Evolutionary conservation across 768 basidiomycete genomes (phyloP).

Genomic region (Hysterangium stoloniferum): DNA sequence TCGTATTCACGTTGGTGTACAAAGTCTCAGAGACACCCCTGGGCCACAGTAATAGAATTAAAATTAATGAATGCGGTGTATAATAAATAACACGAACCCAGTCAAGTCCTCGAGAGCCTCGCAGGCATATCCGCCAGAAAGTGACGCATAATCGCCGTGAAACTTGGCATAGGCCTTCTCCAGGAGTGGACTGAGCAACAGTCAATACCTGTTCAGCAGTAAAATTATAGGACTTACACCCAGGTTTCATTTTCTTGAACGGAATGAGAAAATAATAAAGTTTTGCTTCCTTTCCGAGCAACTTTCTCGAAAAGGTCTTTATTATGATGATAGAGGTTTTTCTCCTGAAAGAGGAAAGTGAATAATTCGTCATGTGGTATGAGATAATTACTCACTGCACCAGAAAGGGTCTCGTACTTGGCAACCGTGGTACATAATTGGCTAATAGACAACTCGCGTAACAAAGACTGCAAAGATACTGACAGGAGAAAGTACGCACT

Average conservation of each 20-base stretch:
- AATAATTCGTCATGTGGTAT: neutral
- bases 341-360: conserved; percentile 21
- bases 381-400: neutral
- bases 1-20: neutral
- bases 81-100: conserved; percentile 33
- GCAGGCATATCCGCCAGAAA: conserved; percentile 33
- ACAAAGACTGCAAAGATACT: neutral
- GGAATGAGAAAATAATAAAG: conserved; percentile 40
- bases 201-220: neutral
- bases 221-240: conserved; percentile 27
- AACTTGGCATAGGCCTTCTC: conserved; percentile 54
- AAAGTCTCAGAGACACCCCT: neutral
- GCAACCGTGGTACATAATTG: conserved; percentile 41
- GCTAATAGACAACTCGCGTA: conserved; percentile 21
- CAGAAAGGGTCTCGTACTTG: conserved; percentile 41
- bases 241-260: conserved; percentile 43
- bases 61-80: neutral
- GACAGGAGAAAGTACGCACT: conserved; percentile 28
- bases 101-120: conserved; percentile 52
- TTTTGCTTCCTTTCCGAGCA: conserved; percentile 39
- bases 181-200: conserved; percentile 30
- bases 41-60: neutral
- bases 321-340: conserved; percentile 41
- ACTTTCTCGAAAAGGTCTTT: conserved; percentile 36
- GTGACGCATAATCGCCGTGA: conserved; percentile 40